Evolutionary conservation across 495 filamentous ascomycete species (phyloP).

Genomic region (Podospora bellae-mahoneyi): DNA sequence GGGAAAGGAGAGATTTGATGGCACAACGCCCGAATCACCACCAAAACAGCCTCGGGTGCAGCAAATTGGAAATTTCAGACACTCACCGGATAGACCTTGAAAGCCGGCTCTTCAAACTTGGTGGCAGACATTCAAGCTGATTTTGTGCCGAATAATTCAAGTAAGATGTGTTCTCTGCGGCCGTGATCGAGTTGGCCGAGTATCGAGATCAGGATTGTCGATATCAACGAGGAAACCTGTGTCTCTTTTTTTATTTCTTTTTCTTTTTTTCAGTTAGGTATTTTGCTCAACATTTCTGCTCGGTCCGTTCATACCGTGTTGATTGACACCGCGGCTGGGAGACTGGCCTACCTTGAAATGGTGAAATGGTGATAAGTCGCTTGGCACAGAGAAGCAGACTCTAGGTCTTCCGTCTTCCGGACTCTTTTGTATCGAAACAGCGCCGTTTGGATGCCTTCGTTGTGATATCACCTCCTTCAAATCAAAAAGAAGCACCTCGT

Average conservation of each 20-base stretch:
- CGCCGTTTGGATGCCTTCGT: not conserved
- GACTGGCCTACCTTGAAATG: not conserved
- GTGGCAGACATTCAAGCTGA: constrained; percentile 50
- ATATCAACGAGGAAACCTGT: too few species aligned
- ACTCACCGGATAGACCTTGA: constrained; percentile 53
- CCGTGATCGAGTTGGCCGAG: too few species aligned
- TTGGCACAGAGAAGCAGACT: too few species aligned
- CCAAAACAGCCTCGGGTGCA: not conserved
- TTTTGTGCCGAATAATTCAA: constrained; percentile 19
- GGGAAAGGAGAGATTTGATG: not conserved
- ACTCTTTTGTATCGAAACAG: not conserved
- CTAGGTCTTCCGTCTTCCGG: not conserved
- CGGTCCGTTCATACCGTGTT: too few species aligned
- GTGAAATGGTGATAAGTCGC: too few species aligned
- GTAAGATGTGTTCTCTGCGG: not conserved
- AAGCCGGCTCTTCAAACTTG: constrained; percentile 47
- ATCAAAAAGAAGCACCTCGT: not conserved
- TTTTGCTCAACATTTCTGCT: too few species aligned
- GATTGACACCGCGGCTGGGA: not conserved
- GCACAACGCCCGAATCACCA: not conserved
- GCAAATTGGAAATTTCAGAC: not conserved
- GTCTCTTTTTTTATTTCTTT: too few species aligned
- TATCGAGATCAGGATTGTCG: too few species aligned
- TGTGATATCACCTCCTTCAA: not conserved
- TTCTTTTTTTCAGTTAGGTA: too few species aligned